Percentiles rank a stretch among this genome's conserved stretches.
Evolutionary conservation across 805 yeast species (phyloP).

Genomic region (Wickerhamiella domercqiae): DNA sequence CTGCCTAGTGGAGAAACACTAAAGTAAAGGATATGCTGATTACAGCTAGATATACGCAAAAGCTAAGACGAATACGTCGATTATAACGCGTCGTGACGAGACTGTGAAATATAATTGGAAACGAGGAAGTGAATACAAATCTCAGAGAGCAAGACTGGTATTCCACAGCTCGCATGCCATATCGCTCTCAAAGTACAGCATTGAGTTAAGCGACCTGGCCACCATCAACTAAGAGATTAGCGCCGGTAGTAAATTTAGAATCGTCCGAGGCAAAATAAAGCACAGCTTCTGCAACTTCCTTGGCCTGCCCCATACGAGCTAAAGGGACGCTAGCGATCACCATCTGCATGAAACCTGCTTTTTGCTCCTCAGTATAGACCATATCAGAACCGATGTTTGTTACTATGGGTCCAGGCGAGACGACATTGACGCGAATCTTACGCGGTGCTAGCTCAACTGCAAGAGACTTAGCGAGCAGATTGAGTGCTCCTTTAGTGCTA

Average conservation of each 20-base stretch:
- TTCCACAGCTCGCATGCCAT: too few species aligned
- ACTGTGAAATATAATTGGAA: too few species aligned
- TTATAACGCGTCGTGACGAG: too few species aligned
- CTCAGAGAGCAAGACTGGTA: too few species aligned
- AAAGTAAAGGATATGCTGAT: too few species aligned
- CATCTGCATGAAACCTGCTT: conserved; percentile 35
- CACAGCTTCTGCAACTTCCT: conserved; percentile 68
- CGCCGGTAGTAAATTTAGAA: conserved; percentile 62
- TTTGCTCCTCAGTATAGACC: conserved; percentile 32
- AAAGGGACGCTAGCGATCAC: conserved; percentile 25
- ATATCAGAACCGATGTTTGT: conserved; percentile 39
- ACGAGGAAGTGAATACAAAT: too few species aligned
- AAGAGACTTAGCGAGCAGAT: conserved; percentile 45
- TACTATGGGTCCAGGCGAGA: conserved; percentile 79
- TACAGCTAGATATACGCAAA: too few species aligned
- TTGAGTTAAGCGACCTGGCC: too few species aligned
- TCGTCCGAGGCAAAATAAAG: conserved; percentile 70
- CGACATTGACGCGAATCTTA: conserved; percentile 60
- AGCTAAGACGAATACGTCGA: too few species aligned
- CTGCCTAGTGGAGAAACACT: too few species aligned
- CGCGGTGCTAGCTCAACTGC: conserved; percentile 84
- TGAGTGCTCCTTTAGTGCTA: conserved; percentile 71
- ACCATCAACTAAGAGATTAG: conserved; percentile 67
- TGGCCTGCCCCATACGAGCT: conserved; percentile 49
- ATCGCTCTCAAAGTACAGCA: too few species aligned